Conservation (phyloP, 306 rosid species). For the Vicia faba region DNA sequence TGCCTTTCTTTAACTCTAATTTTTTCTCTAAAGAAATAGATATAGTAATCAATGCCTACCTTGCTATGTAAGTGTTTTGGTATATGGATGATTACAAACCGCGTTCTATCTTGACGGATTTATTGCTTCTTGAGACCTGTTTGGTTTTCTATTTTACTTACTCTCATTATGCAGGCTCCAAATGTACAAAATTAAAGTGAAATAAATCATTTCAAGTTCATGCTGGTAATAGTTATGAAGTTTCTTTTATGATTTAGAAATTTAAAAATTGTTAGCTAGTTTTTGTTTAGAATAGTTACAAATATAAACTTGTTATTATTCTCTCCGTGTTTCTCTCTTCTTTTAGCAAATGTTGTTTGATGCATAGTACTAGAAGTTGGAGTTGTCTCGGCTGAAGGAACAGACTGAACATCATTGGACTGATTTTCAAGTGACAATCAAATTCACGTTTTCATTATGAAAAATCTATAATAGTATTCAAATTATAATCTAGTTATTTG, state of each 20-base stretch:
- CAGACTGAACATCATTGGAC: slow-evolving; percentile 47
- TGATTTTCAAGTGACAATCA: not conserved
- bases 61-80: not conserved
- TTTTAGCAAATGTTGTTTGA: slow-evolving; percentile 31
- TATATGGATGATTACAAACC: not conserved
- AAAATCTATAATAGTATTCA: not conserved
- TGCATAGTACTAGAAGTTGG: slow-evolving; percentile 76
- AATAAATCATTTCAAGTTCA: slow-evolving; percentile 64
- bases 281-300: slow-evolving; percentile 26
- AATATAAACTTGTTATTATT: slow-evolving; percentile 32
- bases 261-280: slow-evolving; percentile 1
- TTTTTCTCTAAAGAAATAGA: not conserved
- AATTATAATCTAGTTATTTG: not conserved
- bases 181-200: slow-evolving; percentile 55
- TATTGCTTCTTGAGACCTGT: slow-evolving; percentile 24
- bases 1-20: slow-evolving; percentile 13
- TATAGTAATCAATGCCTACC: not conserved
- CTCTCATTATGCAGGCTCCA: slow-evolving; percentile 53
- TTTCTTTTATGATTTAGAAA: slow-evolving; percentile 29
- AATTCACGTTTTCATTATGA: not conserved
- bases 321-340: slow-evolving; percentile 10
- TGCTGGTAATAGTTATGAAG: slow-evolving; percentile 65
- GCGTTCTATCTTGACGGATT: slow-evolving; percentile 27
- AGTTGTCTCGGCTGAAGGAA: slow-evolving; percentile 72
- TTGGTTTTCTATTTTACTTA: slow-evolving; percentile 22